Evolutionary conservation across 2,329 filamentous ascomycete species (phyloP), one percentile per base, ranked within the genome.

Genomic region (Drechslerella coelobrocha): DNA sequence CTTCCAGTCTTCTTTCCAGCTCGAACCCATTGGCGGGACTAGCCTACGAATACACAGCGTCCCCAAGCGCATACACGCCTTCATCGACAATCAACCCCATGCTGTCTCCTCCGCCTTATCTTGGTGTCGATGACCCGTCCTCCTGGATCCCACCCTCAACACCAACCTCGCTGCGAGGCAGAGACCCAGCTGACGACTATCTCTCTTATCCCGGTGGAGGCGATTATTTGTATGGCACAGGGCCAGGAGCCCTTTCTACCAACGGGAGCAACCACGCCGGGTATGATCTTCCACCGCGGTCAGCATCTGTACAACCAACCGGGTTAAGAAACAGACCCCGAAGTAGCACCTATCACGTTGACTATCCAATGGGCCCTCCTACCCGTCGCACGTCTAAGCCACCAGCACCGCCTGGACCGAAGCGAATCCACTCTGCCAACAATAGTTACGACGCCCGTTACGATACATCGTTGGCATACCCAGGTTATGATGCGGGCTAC

Each of bases 401-500:
- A 19, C 54, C 60, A 24, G 45, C 54, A 21, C n/a, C n/a, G n/a
- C n/a, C n/a, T n/a, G 24, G 29, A 4, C 60, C 68, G 23, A 69
- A 69, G 26, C 29, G 65, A 37, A 69, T 69, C n/a, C 65, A 69
- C 31, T 69, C 65, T 8, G 52, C 65, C 10, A 57, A 24, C 6
- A 65, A 65, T 41, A 72, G 60, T 39, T 65, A 72, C 53, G 50
- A 61, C 29, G 55, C 52, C 41, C 73, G 73, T 24, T 73, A 66
- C 39, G 74, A 74, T 34, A 65, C 73, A 6, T 21, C 65, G 8
- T 43, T 45, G 9, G 34, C 59, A 37, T 75, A 75, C 34, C n/a
- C 39, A 7, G 71, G 74, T 29, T 72, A 63, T 17, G 74, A 74
- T 23, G 66, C 47, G 37, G 31, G 34, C 6, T 69, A 72, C 34